These are phyloP conservation scores for Phlyctochytrium bullatum DNA, from an alignment of 192 early-diverging fungal species.

Conservation along the genomic window DNA sequence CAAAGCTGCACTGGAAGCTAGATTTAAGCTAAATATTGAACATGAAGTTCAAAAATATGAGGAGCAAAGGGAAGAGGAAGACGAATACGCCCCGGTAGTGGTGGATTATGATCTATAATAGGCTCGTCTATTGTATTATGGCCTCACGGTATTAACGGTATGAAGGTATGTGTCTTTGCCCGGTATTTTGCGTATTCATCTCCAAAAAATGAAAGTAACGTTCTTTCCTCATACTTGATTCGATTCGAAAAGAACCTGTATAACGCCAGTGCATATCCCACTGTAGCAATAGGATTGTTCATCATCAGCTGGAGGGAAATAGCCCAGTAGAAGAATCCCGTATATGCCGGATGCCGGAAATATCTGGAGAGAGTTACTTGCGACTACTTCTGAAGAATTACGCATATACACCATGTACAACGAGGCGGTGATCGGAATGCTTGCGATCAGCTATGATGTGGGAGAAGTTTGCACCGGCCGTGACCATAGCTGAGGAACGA, in stretches of 20 bases:
- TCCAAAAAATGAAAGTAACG: conserved; percentile 78
- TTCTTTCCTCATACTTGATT: conserved; percentile 76
- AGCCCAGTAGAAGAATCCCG: conserved; percentile 94
- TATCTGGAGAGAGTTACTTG: conserved; percentile 22
- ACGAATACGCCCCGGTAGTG: conserved; percentile 39
- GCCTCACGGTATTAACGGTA: background rate
- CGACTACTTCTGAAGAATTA: conserved; percentile 33
- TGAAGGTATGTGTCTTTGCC: background rate
- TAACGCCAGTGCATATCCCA: conserved; percentile 64
- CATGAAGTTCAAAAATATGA: background rate
- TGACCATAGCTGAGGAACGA: conserved; percentile 84
- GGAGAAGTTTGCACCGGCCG: conserved; percentile 76
- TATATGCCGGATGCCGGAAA: conserved; percentile 92
- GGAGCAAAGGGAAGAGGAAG: conserved; percentile 20
- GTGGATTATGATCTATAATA: conserved; percentile 20
- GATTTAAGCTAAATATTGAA: background rate
- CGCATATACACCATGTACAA: conserved; percentile 85
- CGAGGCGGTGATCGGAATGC: conserved; percentile 68
- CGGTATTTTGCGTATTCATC: conserved; percentile 70
- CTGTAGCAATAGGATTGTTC: conserved; percentile 74
- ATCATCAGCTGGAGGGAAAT: conserved; percentile 73
- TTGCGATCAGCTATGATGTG: conserved; percentile 77
- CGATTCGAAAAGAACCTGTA: conserved; percentile 74
- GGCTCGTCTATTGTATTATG: background rate
- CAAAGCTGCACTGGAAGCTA: background rate